Percentiles rank a stretch among this genome's conserved stretches.
phyloP scores from a whole-genome alignment of 306 rosid species.

The Phaseolus lunatus region DNA sequence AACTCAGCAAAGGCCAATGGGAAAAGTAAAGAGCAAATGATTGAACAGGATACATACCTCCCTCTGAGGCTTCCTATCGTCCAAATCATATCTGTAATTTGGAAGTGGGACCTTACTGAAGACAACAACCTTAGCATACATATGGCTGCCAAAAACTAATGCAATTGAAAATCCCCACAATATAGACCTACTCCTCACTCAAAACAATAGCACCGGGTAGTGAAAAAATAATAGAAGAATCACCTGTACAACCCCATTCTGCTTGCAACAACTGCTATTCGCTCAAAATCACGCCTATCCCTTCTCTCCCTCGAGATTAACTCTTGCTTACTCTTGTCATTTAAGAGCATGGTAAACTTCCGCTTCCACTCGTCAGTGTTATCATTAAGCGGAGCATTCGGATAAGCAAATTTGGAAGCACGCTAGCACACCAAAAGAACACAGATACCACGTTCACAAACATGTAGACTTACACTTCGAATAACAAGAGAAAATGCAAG shows the following conservation, averaged over 20 bases:
- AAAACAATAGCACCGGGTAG: background rate
- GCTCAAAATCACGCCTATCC: conserved; percentile 81
- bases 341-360: conserved; percentile 62
- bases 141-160: conserved; percentile 73
- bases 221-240: conserved; percentile 12
- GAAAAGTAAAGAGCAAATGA: conserved; percentile 13
- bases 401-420: conserved; percentile 42
- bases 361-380: conserved; percentile 65
- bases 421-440: background rate
- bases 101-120: conserved; percentile 91
- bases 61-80: conserved; percentile 88
- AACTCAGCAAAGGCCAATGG: background rate
- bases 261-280: conserved; percentile 72
- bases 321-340: conserved; percentile 76
- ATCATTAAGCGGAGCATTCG: conserved; percentile 58
- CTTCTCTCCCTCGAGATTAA: conserved; percentile 82
- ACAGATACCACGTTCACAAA: background rate
- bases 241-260: conserved; percentile 90
- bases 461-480: background rate
- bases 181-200: conserved; percentile 23
- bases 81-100: conserved; percentile 95
- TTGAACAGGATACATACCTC: conserved; percentile 66
- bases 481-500: background rate
- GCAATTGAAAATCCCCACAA: conserved; percentile 37
- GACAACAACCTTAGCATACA: conserved; percentile 80